Conservation (phyloP, 441 rosid species). For the Pelargonium fulgidum region DNA sequence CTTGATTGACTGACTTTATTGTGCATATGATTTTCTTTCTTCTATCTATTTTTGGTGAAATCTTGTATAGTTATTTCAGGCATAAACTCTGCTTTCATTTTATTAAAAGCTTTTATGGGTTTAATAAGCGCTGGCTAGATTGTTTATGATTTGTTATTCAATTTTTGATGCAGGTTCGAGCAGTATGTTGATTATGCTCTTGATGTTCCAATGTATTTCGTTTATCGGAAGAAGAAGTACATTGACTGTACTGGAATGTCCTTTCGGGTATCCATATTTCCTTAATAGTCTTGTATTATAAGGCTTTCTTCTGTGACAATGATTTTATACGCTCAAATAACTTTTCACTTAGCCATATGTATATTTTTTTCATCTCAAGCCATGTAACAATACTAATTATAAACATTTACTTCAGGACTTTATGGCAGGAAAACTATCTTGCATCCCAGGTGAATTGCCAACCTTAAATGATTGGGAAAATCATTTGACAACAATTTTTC, state of each 20-base stretch:
- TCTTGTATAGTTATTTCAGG: neutral
- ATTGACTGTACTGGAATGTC: conserved; percentile 91
- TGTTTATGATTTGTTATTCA: neutral
- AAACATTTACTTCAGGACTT: conserved; percentile 53
- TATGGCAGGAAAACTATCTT: conserved; percentile 87
- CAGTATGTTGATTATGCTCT: conserved; percentile 97
- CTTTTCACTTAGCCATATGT: neutral
- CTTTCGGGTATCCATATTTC: conserved; percentile 53
- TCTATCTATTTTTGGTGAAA: neutral
- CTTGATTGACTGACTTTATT: neutral
- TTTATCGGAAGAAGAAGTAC: conserved; percentile 76
- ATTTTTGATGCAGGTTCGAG: conserved; percentile 66
- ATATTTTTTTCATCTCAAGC: conserved; percentile 15
- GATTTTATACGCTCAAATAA: neutral
- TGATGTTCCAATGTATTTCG: conserved; percentile 98
- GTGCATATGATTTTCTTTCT: neutral
- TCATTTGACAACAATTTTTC: conserved; percentile 89
- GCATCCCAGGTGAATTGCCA: conserved; percentile 89
- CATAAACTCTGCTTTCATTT: neutral
- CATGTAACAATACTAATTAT: neutral
- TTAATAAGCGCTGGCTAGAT: neutral
- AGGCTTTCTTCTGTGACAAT: conserved; percentile 19
- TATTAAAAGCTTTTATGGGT: neutral
- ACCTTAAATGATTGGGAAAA: conserved; percentile 95
- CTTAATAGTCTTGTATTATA: conserved; percentile 21